phyloP scores from a whole-genome alignment of 148 eudicot genomes.

The Bassia scoparia region DNA sequence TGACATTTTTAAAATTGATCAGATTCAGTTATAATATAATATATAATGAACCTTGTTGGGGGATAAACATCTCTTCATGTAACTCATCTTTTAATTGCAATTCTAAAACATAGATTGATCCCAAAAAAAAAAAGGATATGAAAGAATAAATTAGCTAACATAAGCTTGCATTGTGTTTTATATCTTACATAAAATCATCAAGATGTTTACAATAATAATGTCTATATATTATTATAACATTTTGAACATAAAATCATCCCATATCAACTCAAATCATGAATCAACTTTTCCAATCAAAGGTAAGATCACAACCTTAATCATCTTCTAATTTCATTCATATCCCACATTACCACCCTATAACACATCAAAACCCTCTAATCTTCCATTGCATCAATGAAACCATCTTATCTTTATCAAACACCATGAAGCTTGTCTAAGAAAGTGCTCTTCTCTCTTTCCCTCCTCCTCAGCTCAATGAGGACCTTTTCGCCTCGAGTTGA shows the following conservation, averaged over 20 bases:
- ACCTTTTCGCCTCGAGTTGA: slow-evolving; percentile 29
- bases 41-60: no score
- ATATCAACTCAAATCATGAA: slow-evolving; percentile 46
- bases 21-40: no score
- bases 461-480: slow-evolving; percentile 27
- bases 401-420: slow-evolving; percentile 41
- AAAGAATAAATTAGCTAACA: neutral
- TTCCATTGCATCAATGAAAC: slow-evolving; percentile 43
- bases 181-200: no score
- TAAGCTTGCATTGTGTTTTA: neutral
- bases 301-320: slow-evolving; percentile 44
- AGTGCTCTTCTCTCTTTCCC: slow-evolving; percentile 22
- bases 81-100: no score
- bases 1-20: no score
- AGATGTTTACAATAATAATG: no score
- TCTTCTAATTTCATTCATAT: slow-evolving; percentile 33
- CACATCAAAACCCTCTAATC: slow-evolving; percentile 40
- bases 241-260: slow-evolving; percentile 11
- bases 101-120: no score
- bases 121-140: neutral
- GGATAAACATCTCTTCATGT: no score
- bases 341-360: slow-evolving; percentile 43
- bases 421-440: slow-evolving; percentile 34
- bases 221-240: no score
- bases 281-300: slow-evolving; percentile 44